Percentiles rank a stretch among this genome's conserved stretches.
phyloP scores from a whole-genome alignment of 257 asterid species.

The Solanum chilense region DNA sequence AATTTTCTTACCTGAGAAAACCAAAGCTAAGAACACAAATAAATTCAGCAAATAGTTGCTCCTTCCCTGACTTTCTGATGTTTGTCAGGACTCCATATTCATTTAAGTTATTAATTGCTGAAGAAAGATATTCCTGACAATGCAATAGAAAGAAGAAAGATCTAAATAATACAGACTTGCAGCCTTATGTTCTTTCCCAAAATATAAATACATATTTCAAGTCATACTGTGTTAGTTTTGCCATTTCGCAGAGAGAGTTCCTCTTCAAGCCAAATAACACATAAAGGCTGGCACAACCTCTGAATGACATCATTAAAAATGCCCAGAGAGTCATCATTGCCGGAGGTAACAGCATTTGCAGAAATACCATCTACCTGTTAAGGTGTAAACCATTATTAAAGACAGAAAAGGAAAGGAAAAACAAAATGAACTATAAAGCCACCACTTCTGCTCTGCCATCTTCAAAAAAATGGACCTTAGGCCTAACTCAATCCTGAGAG shows the following conservation, averaged over 20 bases:
- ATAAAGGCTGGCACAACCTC: conserved; percentile 60
- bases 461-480: background rate
- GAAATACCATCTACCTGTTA: conserved; percentile 64
- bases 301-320: conserved; percentile 41
- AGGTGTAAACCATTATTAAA: background rate
- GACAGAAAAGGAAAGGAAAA: background rate
- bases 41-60: conserved; percentile 65
- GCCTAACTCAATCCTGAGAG: background rate
- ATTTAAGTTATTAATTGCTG: conserved; percentile 39
- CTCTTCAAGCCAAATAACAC: conserved; percentile 87
- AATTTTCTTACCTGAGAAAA: conserved; percentile 46
- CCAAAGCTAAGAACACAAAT: conserved; percentile 65
- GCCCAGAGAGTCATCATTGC: conserved; percentile 18
- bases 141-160: conserved; percentile 3
- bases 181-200: background rate
- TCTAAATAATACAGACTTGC: background rate
- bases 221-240: conserved; percentile 52
- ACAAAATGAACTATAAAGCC: background rate
- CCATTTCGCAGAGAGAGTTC: conserved; percentile 46
- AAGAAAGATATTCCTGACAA: conserved; percentile 51
- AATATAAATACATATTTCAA: background rate
- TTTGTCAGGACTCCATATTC: conserved; percentile 51
- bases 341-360: conserved; percentile 16
- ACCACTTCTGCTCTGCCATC: background rate
- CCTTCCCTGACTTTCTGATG: conserved; percentile 89